Conservation (phyloP, 225 moss, liverwort and hornwort species). For the Straminergon stramineum region DNA sequence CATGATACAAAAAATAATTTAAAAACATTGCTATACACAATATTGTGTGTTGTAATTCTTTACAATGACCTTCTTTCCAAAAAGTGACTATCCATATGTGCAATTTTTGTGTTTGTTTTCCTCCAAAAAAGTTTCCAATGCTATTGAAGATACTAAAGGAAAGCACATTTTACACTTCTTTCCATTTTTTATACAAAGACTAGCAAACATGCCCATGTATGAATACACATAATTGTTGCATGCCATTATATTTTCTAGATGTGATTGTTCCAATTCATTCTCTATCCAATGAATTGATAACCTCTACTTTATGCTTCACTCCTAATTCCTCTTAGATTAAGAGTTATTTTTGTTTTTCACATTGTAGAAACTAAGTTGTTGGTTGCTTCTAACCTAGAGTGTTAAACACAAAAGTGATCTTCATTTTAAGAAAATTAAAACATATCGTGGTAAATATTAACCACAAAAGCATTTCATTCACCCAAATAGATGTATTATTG, state of each 20-base stretch:
- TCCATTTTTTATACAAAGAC: neutral
- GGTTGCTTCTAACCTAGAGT: fast-evolving
- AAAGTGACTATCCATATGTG: neutral
- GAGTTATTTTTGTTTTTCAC: neutral
- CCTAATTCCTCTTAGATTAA: neutral
- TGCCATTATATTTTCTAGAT: neutral
- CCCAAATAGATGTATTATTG: neutral
- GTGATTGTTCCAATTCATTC: neutral
- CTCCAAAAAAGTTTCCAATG: fast-evolving
- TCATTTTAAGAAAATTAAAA: neutral
- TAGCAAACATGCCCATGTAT: fast-evolving
- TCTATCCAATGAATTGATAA: neutral
- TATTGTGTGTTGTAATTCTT: neutral
- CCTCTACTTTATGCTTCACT: neutral
- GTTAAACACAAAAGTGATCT: neutral
- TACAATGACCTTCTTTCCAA: neutral
- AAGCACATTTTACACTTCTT: neutral
- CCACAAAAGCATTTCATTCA: neutral
- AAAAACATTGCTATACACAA: neutral
- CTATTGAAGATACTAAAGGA: fast-evolving
- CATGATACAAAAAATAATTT: neutral
- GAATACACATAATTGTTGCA: neutral
- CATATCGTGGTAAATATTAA: neutral
- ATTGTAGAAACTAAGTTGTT: fast-evolving
- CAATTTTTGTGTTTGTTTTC: fast-evolving